Evolutionary conservation across 2,329 filamentous ascomycete species (phyloP), one percentile per base, ranked within the genome.

Genomic region (Cladobotryum mycophilum): DNA sequence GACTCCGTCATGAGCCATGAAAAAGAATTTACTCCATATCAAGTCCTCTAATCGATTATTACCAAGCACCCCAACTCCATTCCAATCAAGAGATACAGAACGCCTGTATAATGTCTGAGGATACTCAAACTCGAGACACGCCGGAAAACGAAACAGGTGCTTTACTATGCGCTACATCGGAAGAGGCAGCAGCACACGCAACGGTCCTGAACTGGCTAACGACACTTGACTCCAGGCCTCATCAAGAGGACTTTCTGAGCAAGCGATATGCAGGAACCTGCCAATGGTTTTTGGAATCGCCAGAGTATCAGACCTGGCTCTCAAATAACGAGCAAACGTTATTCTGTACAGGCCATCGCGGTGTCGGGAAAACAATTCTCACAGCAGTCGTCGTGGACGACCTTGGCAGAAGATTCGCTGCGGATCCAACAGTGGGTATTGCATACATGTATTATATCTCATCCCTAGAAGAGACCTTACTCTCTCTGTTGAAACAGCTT

Each of bases 331-430:
- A 15, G 5, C n/a, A 38, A 22, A 45, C 35, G 2, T 15, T 49
- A 22, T 42, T 42, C 18, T 42, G 41, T 42, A 3, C 17, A 11
- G 41, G 41, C 11, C 15, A 7, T 13, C 46, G 25, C 22, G 46
- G 46, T 17, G 46, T 38, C 5, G 46, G 46, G 5, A 48, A 48
- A 25, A 42, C 37, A 2, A 42, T 48, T 15, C 40, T 48, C 14
- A 42, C 36, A 4, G 18, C 46, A 25, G 41, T 48, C 14, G n/a
- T 48, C 4, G 18, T 42, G 5, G 15, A 42, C 17, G 41, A 42
- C 7, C 41, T 42, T 25, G n/a, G 20, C 13, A 25, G 13, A 5
- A n/a, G 41, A 22, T 42, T 20, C 14, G 6, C 14, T n/a, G 41
- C n/a, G 6, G 41, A 42, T 42, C 13, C 18, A 6, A 25, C 8